Evolutionary conservation across 345 rosid genomes (phyloP), one percentile per base, ranked within the genome.

Genomic region (Eucalyptus erythrocorys): DNA sequence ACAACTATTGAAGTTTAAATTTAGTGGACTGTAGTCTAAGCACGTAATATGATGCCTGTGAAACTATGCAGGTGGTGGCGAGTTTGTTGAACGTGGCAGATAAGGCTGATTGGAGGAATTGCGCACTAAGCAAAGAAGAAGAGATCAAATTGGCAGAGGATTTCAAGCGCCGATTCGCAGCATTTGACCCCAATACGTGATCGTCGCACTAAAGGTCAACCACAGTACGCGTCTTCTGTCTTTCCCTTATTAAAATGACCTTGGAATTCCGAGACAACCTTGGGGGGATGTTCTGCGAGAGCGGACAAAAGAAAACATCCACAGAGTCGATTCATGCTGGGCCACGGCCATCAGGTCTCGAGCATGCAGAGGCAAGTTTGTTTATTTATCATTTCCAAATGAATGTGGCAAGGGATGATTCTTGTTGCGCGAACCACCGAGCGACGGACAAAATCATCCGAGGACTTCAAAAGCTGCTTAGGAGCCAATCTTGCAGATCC

Each of bases 81-180:
- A 99, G 99, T 81, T 90, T 97, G 90, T 90, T 96, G 88, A 96
- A 95, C 93, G 93, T 94, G 88, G 95, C 99, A 43, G 96, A 96
- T 68, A 95, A 91, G 85, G 98, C 99, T 50, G 98, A 97, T 87
- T 96, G 99, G 99, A 96, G 95, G 90, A 94, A 93, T 88, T 96
- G 97, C 92, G 90, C 90, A 66, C 91, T 93, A 47, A 91, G 92
- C 93, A 95, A 94, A 92, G 99, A 93, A 50, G 98, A 96, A 91
- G 99, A 97, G 92, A 87, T 87, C 42, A 93, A 91, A 68, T 90
- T 92, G 91, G 95, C 88, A 2, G 96, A 94, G 89, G 93, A 94
- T 48, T 96, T 97, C 90, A 96, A 96, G 93, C 93, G 92, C 86
- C 92, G 61, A 11, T 97, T 96, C 85, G 92, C 93, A 91, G 97